phyloP scores from a whole-genome alignment of 2,329 filamentous ascomycete genomes.

The Diaporthe amygdali region DNA sequence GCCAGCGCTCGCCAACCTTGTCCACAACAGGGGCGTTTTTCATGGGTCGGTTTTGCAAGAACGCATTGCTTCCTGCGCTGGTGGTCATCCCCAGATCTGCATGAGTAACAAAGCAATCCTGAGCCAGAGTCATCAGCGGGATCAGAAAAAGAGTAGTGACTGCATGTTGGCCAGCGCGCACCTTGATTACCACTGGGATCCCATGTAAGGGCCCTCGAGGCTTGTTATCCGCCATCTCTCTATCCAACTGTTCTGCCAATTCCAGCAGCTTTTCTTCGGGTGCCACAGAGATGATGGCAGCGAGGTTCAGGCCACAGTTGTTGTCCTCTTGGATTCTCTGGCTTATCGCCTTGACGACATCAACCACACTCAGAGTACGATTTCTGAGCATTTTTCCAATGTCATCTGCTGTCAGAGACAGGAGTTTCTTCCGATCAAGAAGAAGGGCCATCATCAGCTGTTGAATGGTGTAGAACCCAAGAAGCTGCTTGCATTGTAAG shows the following conservation, averaged over 20 bases:
- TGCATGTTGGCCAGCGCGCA: not conserved
- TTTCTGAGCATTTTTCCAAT: not conserved
- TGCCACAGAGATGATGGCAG: not conserved
- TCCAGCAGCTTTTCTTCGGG: not conserved
- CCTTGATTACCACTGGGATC: not conserved
- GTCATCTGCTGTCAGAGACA: not conserved
- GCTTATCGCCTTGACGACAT: not conserved
- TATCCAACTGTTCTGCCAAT: not conserved
- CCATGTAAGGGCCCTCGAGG: not conserved
- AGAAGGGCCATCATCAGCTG: not conserved
- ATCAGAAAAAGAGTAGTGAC: not conserved
- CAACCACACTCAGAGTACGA: not conserved
- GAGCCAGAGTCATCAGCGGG: not conserved
- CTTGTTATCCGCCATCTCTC: not conserved
- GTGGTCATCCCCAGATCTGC: not conserved
- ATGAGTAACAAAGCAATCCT: not conserved
- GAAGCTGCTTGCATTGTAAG: too few relatives aligned
- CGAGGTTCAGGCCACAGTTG: not conserved
- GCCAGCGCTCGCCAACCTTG: not conserved
- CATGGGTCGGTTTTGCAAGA: not conserved
- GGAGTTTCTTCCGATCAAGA: not conserved
- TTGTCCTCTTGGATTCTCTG: not conserved
- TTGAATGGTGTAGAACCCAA: too few relatives aligned
- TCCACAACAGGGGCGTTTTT: not conserved
- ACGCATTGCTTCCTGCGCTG: not conserved